These are phyloP conservation scores for Pichia sp. DNA, from an alignment of 1,139 yeast genomes.

Conservation along the genomic window DNA sequence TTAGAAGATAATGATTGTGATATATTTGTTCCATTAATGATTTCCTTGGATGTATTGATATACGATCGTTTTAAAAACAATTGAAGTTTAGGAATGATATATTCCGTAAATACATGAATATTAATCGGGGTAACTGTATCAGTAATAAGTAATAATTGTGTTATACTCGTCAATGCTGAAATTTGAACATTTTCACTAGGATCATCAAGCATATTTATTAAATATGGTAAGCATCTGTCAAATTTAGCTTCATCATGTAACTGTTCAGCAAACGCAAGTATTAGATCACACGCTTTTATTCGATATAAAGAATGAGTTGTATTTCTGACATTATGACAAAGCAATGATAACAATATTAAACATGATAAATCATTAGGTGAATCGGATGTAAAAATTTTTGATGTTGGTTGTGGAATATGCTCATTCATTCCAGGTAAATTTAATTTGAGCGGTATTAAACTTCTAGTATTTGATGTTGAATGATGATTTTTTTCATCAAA, in stretches of 20 bases:
- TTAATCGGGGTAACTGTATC: conserved; percentile 71
- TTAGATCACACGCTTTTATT: conserved; percentile 67
- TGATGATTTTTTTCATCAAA: conserved; percentile 8
- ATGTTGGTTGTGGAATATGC: conserved; percentile 39
- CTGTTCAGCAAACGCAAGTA: conserved; percentile 70
- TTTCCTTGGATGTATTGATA: conserved; percentile 6
- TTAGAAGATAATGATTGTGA: not conserved
- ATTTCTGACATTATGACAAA: conserved; percentile 62
- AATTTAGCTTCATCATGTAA: conserved; percentile 78
- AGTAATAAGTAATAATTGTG: conserved; percentile 60
- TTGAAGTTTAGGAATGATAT: conserved; percentile 66
- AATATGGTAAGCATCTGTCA: conserved; percentile 78
- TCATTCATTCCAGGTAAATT: conserved; percentile 44
- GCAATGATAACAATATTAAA: conserved; percentile 54
- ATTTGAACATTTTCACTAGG: conserved; percentile 54
- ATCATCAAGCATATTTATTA: conserved; percentile 53
- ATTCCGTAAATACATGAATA: conserved; percentile 71
- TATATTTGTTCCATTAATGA: not conserved
- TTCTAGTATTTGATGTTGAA: conserved; percentile 4
- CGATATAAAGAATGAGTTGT: conserved; percentile 58
- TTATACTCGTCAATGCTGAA: conserved; percentile 47
- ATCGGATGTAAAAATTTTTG: conserved; percentile 24
- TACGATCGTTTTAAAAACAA: conserved; percentile 35
- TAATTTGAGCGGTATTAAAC: conserved; percentile 38
- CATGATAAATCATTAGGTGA: conserved; percentile 43